Conservation (phyloP, 1,284 basidiomycete species). For the Prillingera fragicola region DNA sequence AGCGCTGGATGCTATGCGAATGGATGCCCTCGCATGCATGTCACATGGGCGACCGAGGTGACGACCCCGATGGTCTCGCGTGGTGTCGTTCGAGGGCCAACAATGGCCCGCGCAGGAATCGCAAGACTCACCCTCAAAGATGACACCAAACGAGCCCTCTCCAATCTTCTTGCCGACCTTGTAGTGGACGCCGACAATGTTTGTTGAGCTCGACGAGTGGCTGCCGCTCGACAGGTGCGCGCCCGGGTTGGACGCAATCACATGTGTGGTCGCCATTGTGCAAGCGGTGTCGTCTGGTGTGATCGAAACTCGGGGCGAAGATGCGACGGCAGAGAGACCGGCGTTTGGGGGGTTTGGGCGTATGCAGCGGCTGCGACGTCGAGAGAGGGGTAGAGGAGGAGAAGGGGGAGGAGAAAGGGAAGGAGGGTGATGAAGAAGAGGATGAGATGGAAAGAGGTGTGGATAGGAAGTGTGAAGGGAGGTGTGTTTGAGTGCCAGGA, state of each 20-base stretch:
- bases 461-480: slow-evolving; percentile 22
- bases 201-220: slow-evolving; percentile 46
- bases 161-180: slow-evolving; percentile 60
- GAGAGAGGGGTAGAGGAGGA: neutral
- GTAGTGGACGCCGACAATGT: slow-evolving; percentile 55
- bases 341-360: neutral
- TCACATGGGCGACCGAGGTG: neutral
- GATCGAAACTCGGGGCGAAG: neutral
- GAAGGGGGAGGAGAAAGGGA: slow-evolving; percentile 1
- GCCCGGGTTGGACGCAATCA: slow-evolving; percentile 45
- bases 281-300: slow-evolving; percentile 5
- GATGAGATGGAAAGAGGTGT: slow-evolving; percentile 26
- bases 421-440: slow-evolving; percentile 4
- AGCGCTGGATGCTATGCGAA: neutral
- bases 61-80: too few relatives aligned
- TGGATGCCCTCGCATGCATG: neutral
- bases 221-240: slow-evolving; percentile 38
- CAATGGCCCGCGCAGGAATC: too few relatives aligned
- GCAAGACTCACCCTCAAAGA: slow-evolving; percentile 82
- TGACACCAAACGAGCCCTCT: slow-evolving; percentile 87
- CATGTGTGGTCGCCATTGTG: slow-evolving; percentile 47
- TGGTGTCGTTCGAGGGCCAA: too few relatives aligned
- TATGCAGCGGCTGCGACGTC: neutral
- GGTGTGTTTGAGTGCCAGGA: slow-evolving; percentile 25
- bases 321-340: neutral